Evolutionary conservation across 140 eudicot species (phyloP), one percentile per base, ranked within the genome.

Genomic region (Ambrosia hybrid): DNA sequence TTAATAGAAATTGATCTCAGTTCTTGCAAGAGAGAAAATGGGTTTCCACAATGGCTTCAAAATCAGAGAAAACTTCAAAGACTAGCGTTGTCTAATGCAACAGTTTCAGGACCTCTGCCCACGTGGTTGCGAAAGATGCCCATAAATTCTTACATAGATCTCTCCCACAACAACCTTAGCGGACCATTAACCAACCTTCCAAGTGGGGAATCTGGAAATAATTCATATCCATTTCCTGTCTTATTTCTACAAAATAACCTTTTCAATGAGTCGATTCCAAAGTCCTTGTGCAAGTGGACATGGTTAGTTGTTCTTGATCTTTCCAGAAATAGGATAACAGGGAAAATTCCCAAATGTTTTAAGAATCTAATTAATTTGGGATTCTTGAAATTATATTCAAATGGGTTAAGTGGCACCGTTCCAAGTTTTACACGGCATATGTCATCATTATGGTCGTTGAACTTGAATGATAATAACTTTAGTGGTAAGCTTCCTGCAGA

Each of bases 101-200:
- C 34, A 30, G 2, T 30, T 30, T 30, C 34, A 30, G 34, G 34
- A 30, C 34, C 34, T 30, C 34, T 30, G 34, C 34, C 34, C 34
- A 30, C 2, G 34, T 30, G 34, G 34, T 30, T 30, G 34, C 34
- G 34, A 30, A 48, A 21, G 13, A 17, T 51, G 56, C 37, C 43
- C 2, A 48, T 66, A 16, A 57, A 57, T 71, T 43, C 37, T 21
- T 0, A 0, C 14, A 0, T 79, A 38, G 56, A 65, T 73, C 70
- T 79, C 37, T 79, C 75, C 2, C 34, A 56, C 51, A 77, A 77
- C 77, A 51, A 69, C 8, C 16, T 77, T 30, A 51, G 49, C 13
- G 79, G 79, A 11, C 12, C 72, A 48, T 26, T 49, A 6, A 48
- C 13, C 36, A 67, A 48, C 43, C 59, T 67, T 26, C 72, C 72